A percentile compares a stretch with the other conserved stretches of the same genome.
Conservation (phyloP, 1,284 basidiomycete species). For the Volvariella surrecta region DNA sequence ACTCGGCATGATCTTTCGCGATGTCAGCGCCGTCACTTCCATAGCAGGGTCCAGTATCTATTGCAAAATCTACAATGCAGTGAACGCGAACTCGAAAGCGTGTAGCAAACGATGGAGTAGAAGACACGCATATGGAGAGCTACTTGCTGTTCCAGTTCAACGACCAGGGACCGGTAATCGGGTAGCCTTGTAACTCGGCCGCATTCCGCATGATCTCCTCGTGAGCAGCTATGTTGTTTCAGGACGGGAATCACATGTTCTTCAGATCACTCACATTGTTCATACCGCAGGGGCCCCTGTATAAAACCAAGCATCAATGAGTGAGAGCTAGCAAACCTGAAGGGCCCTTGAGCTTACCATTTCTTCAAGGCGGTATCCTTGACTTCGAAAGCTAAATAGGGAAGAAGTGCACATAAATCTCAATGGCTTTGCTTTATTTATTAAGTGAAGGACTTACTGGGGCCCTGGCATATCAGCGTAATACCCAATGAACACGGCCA, state of each 20-base stretch:
- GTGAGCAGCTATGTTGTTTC: slow-evolving; percentile 21
- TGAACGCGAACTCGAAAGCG: too few species aligned
- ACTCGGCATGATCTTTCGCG: too few species aligned
- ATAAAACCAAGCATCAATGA: not conserved
- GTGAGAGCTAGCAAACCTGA: not conserved
- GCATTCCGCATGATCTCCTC: slow-evolving; percentile 29
- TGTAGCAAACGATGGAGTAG: too few species aligned
- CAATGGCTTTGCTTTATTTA: too few species aligned
- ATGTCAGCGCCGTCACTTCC: too few species aligned
- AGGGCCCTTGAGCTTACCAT: slow-evolving; percentile 17
- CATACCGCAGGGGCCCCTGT: slow-evolving; percentile 24
- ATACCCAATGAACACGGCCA: slow-evolving; percentile 23
- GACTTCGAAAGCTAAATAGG: slow-evolving; percentile 20
- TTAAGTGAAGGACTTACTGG: slow-evolving; percentile 23
- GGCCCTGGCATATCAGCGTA: slow-evolving; percentile 27
- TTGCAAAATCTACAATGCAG: too few species aligned
- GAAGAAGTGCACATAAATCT: not conserved
- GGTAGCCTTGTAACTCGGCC: slow-evolving; percentile 28
- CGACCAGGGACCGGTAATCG: slow-evolving; percentile 24
- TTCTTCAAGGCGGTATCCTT: slow-evolving; percentile 34
- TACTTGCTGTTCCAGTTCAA: slow-evolving; percentile 4
- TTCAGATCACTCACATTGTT: slow-evolving; percentile 20
- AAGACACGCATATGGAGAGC: too few species aligned
- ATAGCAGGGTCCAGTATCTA: too few species aligned
- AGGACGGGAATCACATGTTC: not conserved